These are phyloP conservation scores for Zea luxurians DNA, from an alignment of 176 grass and related monocot genomes.

Conservation along the genomic window DNA sequence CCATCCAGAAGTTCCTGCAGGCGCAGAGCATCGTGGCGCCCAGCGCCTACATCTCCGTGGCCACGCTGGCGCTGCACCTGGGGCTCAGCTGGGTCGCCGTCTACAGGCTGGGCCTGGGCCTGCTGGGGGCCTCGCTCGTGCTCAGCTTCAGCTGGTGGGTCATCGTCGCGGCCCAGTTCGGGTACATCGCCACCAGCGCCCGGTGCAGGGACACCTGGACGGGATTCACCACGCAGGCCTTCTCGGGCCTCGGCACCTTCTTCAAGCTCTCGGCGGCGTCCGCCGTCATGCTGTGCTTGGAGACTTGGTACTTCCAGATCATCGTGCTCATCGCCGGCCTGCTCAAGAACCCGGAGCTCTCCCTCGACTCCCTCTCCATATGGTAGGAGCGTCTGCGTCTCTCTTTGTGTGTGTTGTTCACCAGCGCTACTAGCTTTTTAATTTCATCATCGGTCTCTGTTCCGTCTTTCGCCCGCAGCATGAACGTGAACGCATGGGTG, in stretches of 20 bases:
- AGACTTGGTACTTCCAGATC: slow-evolving; percentile 93
- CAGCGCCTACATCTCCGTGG: slow-evolving; percentile 68
- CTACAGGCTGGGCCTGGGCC: slow-evolving; percentile 51
- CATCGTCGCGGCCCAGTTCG: slow-evolving; percentile 63
- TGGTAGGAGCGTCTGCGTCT: slow-evolving; percentile 38
- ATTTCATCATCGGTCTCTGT: too few relatives aligned
- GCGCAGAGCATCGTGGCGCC: slow-evolving; percentile 88
- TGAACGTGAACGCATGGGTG: slow-evolving; percentile 39
- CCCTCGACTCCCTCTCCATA: slow-evolving; percentile 78
- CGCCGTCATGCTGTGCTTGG: slow-evolving; percentile 81
- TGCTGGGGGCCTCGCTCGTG: slow-evolving; percentile 66
- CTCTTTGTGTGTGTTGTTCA: too few relatives aligned
- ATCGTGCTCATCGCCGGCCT: slow-evolving; percentile 77
- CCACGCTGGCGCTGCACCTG: slow-evolving; percentile 52
- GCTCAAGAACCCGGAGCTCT: slow-evolving; percentile 66
- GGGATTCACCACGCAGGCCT: slow-evolving; percentile 70
- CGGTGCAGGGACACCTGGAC: slow-evolving; percentile 65
- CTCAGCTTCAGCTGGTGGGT: slow-evolving; percentile 80
- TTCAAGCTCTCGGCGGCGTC: slow-evolving; percentile 61
- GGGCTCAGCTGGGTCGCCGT: slow-evolving; percentile 65
- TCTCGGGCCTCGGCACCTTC: slow-evolving; percentile 42
- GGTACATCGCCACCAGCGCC: slow-evolving; percentile 66
- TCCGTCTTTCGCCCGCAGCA: background rate
- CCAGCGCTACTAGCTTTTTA: too few relatives aligned
- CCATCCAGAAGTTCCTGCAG: slow-evolving; percentile 89